Base-by-base conservation (phyloP, 768 basidiomycete genomes). In the Amanita fuliginea region DNA sequence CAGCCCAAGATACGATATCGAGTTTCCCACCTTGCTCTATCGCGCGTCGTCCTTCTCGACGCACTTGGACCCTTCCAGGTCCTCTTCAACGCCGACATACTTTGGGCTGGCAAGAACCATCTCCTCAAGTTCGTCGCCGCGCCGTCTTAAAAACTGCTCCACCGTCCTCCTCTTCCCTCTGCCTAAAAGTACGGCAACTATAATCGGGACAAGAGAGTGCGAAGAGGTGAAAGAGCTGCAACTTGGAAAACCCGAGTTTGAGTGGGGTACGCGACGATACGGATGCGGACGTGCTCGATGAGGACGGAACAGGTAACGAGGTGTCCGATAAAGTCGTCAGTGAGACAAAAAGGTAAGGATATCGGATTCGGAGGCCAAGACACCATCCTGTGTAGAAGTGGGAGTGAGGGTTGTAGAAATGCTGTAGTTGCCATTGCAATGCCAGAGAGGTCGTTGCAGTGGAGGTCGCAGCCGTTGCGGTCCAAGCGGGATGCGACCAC, bases 401-500 rank as follows among this genome's bases (percentile, higher is more conserved):
- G 41, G 16, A 32, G 1, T 22, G 43, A 22, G 21, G 40, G 22
- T 42, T n/a, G 13, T 16, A 7, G 41, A 18, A 28, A 2, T 9
- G 33, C n/a, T 13, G 13, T 32, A 4, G 33, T 32, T 21, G 33
- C 33, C 46, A 14, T 54, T 43, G 18, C 46, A 26, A 24, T 13
- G 28, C 47, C 42, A 34, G 16, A 3, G 42, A 4, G 6, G 49
- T 32, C 6, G 32, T n/a, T n/a, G n/a, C n/a, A n/a, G n/a, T n/a
- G n/a, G n/a, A n/a, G n/a, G n/a, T n/a, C n/a, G n/a, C 3, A 18
- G 30, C 32, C 30, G 51, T 45, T 4, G 43, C 26, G 13, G 51
- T 34, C 19, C n/a, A n/a, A n/a, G n/a, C n/a, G n/a, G n/a, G n/a
- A n/a, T 66, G 69, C 0, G 67, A 64, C 69, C 61, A 70, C 70